These are phyloP conservation scores for Centrapalus pauciflorus DNA, from an alignment of 129 eudicot species.

Conservation along the genomic window DNA sequence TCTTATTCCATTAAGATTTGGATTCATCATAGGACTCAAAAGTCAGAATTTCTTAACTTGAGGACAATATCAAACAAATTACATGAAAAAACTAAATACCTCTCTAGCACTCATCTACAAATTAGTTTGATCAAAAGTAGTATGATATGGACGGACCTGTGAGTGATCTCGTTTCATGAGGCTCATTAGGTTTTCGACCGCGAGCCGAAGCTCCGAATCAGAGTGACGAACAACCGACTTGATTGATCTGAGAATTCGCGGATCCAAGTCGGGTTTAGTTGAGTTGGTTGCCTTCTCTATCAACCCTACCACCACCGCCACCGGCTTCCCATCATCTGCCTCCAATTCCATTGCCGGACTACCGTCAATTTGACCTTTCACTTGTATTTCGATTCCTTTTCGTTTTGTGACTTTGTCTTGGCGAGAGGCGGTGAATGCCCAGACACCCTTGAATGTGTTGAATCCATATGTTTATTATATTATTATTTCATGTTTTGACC, in stretches of 20 bases:
- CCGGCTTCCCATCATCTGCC: constrained; percentile 27
- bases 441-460: too few relatives aligned
- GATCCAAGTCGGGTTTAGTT: constrained; percentile 70
- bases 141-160: constrained; percentile 49
- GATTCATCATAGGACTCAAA: neutral
- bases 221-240: constrained; percentile 75
- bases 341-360: constrained; percentile 35
- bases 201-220: constrained; percentile 76
- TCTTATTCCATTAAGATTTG: neutral
- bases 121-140: constrained; percentile 2
- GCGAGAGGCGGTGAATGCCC: constrained; percentile 33
- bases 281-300: constrained; percentile 89
- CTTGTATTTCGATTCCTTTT: neutral
- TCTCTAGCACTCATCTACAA: neutral
- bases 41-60: neutral
- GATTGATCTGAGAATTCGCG: constrained; percentile 82
- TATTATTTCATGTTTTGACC: too few relatives aligned
- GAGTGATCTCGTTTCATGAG: constrained; percentile 92
- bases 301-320: constrained; percentile 47
- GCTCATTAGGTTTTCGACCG: constrained; percentile 70
- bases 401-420: neutral
- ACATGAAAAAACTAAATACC: neutral
- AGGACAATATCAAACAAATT: neutral
- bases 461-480: too few relatives aligned
- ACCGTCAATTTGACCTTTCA: constrained; percentile 12